Base-by-base conservation (phyloP, 192 early-diverging fungal genomes). In the Backusella morwellensis region DNA sequence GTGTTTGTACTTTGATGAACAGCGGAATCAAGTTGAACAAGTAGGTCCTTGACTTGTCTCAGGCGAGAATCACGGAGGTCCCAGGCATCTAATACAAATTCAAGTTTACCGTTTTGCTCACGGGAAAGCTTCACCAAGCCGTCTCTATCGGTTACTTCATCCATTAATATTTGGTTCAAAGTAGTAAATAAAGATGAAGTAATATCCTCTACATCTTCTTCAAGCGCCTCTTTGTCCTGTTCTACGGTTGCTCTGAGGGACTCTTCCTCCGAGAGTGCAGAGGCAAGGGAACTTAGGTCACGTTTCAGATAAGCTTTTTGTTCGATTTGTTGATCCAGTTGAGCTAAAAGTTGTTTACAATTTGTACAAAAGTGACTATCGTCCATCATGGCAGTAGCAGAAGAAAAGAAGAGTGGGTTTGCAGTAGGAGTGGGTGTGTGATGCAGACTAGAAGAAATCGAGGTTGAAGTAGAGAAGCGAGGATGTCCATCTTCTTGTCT, bases 291-390 rank as follows among this genome's bases (percentile, higher is more conserved):
- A 36, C 75, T 73, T 23, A 86, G 42, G 59, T 86, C 85, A 36
- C 85, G 78, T 70, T 86, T 86, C 42, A 86, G 68, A 34, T 84
- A 86, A 14, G 85, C 83, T 32, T 82, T 79, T 69, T 86, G 81
- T 72, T 86, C 85, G 36, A 86, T 80, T 69, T 86, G 85, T 50
- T 86, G 85, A 73, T 86, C 85, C 9, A 84, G 78, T 71, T 86
- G 85, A 26, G 78, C 56, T 26, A 86, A 73, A 42, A 86, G 72
- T 32, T 80, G 78, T 73, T 80, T 75, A 74, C 85, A 86, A 59
- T 84, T 86, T 26, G 78, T 52, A 72, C 85, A 86, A 59, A 79
- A 79, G 14, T 72, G 17, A 29, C 66, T 74, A 54, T 56, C 59
- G 8, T 47, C 32, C 8, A 66, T 29, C 15, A 50, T 32, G 32